A percentile compares a stretch with the other conserved stretches of the same genome.
Conservation (phyloP, 2,329 filamentous ascomycete species). For the Penicillium sp. region DNA sequence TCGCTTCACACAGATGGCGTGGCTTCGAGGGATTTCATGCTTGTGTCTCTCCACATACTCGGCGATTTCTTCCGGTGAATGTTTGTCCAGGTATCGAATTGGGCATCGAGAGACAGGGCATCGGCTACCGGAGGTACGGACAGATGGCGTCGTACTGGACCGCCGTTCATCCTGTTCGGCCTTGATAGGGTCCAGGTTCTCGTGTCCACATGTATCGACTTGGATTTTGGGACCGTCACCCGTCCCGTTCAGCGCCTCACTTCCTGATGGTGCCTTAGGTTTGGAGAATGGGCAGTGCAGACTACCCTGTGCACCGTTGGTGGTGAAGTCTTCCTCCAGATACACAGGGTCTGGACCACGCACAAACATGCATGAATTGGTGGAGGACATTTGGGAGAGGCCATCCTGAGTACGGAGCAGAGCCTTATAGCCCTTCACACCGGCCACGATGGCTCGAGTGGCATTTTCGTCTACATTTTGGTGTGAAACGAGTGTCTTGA, state of each 20-base stretch:
- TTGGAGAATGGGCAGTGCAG: slow-evolving; percentile 78
- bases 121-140: slow-evolving; percentile 57
- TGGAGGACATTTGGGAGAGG: slow-evolving; percentile 31
- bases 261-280: slow-evolving; percentile 29
- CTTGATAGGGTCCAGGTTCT: slow-evolving; percentile 60
- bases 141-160: slow-evolving; percentile 42
- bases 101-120: slow-evolving; percentile 75
- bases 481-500: slow-evolving; percentile 57
- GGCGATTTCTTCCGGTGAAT: slow-evolving; percentile 89
- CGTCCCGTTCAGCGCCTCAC: slow-evolving; percentile 39
- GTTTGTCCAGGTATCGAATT: slow-evolving; percentile 88
- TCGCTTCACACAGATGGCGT: slow-evolving; percentile 85
- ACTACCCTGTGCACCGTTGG: slow-evolving; percentile 75
- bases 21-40: slow-evolving; percentile 88
- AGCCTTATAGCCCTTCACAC: slow-evolving; percentile 42
- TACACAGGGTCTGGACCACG: slow-evolving; percentile 59
- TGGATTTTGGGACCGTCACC: slow-evolving; percentile 40
- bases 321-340: slow-evolving; percentile 88
- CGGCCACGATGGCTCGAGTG: slow-evolving; percentile 38
- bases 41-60: slow-evolving; percentile 94
- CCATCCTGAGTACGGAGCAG: slow-evolving; percentile 32
- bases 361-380: slow-evolving; percentile 41
- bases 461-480: slow-evolving; percentile 63
- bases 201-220: slow-evolving; percentile 52
- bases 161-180: slow-evolving; percentile 47